Evolutionary conservation across 805 yeast species (phyloP).

Genomic region (Kazachstania kunashirensis): DNA sequence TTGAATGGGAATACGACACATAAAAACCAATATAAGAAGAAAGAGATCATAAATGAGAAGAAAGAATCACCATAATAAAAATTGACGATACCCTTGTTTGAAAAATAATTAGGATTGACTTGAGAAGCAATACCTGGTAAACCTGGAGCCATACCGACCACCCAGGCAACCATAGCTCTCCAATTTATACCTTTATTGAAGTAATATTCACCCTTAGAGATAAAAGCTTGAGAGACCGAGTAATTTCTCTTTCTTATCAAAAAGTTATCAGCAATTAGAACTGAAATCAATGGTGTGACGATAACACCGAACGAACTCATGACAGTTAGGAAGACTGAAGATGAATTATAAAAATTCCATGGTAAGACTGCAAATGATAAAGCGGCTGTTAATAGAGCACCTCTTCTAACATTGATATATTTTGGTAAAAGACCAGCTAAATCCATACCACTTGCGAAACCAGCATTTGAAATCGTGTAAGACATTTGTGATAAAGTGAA

Average conservation of each 20-base stretch:
- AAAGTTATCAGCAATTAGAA: constrained; percentile 35
- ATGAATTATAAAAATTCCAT: constrained; percentile 33
- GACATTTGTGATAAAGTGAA: constrained; percentile 33
- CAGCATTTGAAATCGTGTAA: constrained; percentile 33
- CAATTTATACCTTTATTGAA: constrained; percentile 33
- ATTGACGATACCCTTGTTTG: constrained; percentile 32
- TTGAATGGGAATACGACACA: constrained; percentile 32
- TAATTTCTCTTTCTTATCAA: constrained; percentile 30
- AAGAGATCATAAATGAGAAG: constrained; percentile 34
- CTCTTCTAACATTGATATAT: constrained; percentile 34
- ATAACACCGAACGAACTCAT: constrained; percentile 33
- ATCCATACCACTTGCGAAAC: constrained; percentile 38
- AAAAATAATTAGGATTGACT: constrained; percentile 24
- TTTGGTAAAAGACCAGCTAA: constrained; percentile 33
- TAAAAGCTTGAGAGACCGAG: constrained; percentile 27
- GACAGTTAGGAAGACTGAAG: constrained; percentile 30
- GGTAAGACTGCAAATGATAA: constrained; percentile 33
- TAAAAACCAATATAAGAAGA: constrained; percentile 30
- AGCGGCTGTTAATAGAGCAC: constrained; percentile 30
- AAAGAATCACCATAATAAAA: constrained; percentile 38
- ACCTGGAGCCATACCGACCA: constrained; percentile 37
- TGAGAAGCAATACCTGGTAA: constrained; percentile 39
- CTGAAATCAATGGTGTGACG: constrained; percentile 32
- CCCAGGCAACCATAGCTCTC: constrained; percentile 30
- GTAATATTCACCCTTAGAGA: constrained; percentile 29